Base-by-base conservation (phyloP, 306 rosid genomes). In the Quercus mongolica region DNA sequence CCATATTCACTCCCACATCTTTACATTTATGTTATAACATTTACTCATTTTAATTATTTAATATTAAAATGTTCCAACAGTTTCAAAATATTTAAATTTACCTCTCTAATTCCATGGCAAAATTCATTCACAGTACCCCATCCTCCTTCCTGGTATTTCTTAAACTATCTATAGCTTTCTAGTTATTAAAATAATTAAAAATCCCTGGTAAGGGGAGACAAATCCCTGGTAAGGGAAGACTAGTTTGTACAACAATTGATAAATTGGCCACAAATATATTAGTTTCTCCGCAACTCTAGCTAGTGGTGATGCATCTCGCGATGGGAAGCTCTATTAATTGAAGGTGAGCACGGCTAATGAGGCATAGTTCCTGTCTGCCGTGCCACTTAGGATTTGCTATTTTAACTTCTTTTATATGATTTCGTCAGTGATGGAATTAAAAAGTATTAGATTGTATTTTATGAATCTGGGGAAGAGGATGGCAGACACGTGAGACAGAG, bases 321-420 rank as follows among this genome's bases (percentile, higher is more conserved):
- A 88, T 88, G 81, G 92, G 91, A 82, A 90, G 99, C 97, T 84
- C 78, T 93, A 82, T 90, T 78, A 88, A 89, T 87, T 88, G 86
- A 95, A 96, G 99, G 99, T 96, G 99, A 96, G 98, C 99, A 95
- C 97, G 98, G 97, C 99, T 93, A 89, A 90, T 87, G 87, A 91
- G 99, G 99, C 99, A 91, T 88, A 91, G 97, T 86, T 97, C 98
- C 97, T 88, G 92, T 86, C 97, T 91, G 98, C 97, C 97, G 98
- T 96, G 99, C 99, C 96, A 86, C 89, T 81, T 96, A 90, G 94
- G 97, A 93, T 88, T 89, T 79, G 71, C 69, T 79, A 75, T 65
- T 71, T 52, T 70, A 75, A 80, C 78, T 74, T 78, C 52, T 57
- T 72, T 82, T 73, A 11, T 67, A 70, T 46, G 14, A 77, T 69